A percentile compares a stretch with the other conserved stretches of the same genome.
Conservation (phyloP, 768 basidiomycete species). For the Mycena capillaripes region DNA sequence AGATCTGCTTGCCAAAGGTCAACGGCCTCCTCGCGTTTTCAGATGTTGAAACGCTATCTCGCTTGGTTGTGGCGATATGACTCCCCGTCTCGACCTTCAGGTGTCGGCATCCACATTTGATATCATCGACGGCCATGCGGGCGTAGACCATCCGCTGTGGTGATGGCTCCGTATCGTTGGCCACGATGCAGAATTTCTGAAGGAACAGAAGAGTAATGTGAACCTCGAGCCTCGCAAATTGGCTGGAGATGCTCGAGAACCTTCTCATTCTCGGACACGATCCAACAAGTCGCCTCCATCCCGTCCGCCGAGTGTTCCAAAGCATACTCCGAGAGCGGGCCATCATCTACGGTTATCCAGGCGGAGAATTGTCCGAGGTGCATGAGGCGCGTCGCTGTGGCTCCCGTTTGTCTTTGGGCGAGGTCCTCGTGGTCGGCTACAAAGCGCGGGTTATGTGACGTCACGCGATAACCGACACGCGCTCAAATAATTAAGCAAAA, state of each 20-base stretch:
- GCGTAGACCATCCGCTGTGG: not conserved
- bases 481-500: too few species aligned
- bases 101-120: slow-evolving; percentile 2
- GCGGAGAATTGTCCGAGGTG: slow-evolving; percentile 25
- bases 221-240: too few species aligned
- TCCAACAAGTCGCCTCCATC: slow-evolving; percentile 20
- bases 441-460: too few species aligned
- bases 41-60: slow-evolving; percentile 9
- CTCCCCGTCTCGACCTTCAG: not conserved
- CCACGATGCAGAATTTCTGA: slow-evolving; percentile 14
- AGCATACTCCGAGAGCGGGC: slow-evolving; percentile 12
- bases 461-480: too few species aligned
- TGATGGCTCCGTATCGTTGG: not conserved
- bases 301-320: slow-evolving; percentile 22
- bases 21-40: not conserved
- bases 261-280: slow-evolving; percentile 24
- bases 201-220: not conserved
- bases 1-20: slow-evolving; percentile 13
- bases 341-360: slow-evolving; percentile 9
- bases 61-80: not conserved
- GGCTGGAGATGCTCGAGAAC: not conserved
- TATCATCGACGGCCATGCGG: slow-evolving; percentile 5
- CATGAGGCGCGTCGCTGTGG: slow-evolving; percentile 19
- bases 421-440: too few species aligned
- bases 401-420: too few species aligned